Evolutionary conservation across 768 basidiomycete genomes (phyloP), one percentile per base, ranked within the genome.

Genomic region (Tricholoma matsutake): DNA sequence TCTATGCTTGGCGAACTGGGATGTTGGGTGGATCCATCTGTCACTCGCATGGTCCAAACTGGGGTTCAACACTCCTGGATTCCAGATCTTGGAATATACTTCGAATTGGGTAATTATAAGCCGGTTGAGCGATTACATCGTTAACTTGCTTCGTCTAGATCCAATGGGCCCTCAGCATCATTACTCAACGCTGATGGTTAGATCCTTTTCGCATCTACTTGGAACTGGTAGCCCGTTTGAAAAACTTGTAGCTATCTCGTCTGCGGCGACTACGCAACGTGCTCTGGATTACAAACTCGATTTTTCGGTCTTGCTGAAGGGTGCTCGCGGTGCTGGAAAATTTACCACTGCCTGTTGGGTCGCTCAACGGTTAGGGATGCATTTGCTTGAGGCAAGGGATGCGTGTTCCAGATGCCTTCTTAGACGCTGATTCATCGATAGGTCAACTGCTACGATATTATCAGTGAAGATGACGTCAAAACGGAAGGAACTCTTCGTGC

Each of bases 371-470:
- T 73, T 94, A 2, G 94, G 93, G 11, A 80, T 95, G 60, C 93
- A 94, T 71, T 60, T 93, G 0, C 78, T 92, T 11, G 91, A 94
- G 81, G 95, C 91, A 63, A 58, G 68, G 51, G 16, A 45, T 18
- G 52, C 18, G 58, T 10, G 49, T 14, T 20, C 20, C 8, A 32
- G 1, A 18, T 47, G 49, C 11, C 49, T 28, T 10, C 10, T 22
- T 54, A 13, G 57, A 34, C 56, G 49, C 39, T 55, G 39, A 47
- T 45, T 31, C 41, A 53, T 54, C 25, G 45, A 45, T 62, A 98
- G 95, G 79, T 96, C 49, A 87, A 97, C 63, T 96, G 94, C 69
- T 98, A 86, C 69, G 85, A 92, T 57, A 67, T 95, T 5, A 67
- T 95, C 6, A 90, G 88, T 2, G 96, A 98, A 54, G 88, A 82